Percentiles rank a stretch among this genome's conserved stretches.
These are phyloP conservation scores for Trypanosoma avium DNA, from an alignment of 208 protist species.

Conservation along the genomic window DNA sequence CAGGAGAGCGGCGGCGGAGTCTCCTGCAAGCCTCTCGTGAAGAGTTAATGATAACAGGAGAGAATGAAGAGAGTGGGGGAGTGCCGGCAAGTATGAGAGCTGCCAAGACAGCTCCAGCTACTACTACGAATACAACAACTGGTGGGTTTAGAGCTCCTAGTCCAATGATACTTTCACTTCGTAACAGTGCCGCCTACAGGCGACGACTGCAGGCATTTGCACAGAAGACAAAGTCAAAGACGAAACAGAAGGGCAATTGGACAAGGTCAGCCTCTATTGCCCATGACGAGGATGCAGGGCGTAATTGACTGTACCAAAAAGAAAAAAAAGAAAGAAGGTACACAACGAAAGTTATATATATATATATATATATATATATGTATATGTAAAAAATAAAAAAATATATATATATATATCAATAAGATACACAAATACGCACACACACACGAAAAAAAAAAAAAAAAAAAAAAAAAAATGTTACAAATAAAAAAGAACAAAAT, in stretches of 20 bases:
- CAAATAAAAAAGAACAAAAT: too few species aligned
- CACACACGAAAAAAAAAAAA: too few species aligned
- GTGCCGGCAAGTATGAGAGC: background rate
- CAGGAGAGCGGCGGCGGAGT: background rate
- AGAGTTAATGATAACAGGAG: too few species aligned
- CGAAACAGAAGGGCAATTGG: background rate
- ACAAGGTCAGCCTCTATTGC: background rate
- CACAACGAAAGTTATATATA: background rate
- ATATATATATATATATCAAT: background rate
- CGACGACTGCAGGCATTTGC: constrained; percentile 24
- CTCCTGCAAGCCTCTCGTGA: too few species aligned
- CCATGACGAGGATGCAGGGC: constrained; percentile 11
- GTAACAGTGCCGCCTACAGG: constrained; percentile 59
- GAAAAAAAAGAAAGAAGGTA: background rate
- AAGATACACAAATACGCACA: constrained; percentile 3
- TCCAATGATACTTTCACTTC: constrained; percentile 86
- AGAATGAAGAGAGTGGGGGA: constrained; percentile 1
- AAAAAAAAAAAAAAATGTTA: too few species aligned
- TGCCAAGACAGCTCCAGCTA: constrained; percentile 27
- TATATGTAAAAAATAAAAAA: constrained; percentile 4
- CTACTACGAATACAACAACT: constrained; percentile 24
- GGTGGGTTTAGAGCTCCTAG: constrained; percentile 74
- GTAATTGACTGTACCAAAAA: background rate
- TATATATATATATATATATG: background rate
- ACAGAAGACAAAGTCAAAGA: constrained; percentile 13